Evolutionary conservation across 257 asterid species (phyloP).

Genomic region (Fraxinus quadrangulata): DNA sequence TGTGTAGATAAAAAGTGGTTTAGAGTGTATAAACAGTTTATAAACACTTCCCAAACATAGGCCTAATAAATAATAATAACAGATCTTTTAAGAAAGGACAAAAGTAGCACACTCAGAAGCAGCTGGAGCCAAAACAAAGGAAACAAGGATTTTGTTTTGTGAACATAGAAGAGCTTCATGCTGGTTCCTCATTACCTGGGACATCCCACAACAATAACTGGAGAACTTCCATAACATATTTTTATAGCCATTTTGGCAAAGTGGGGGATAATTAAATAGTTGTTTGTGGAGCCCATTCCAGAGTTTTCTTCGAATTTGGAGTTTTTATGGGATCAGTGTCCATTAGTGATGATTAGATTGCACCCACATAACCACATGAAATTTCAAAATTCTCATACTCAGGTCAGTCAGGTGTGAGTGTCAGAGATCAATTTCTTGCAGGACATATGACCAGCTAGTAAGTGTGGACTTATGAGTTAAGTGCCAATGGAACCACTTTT

Average conservation of each 20-base stretch:
- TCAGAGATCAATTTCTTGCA: neutral
- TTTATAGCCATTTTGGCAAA: neutral
- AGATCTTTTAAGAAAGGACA: neutral
- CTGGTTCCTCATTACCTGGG: neutral
- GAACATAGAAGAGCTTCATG: neutral
- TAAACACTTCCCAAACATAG: neutral
- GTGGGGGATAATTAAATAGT: neutral
- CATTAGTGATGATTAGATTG: neutral
- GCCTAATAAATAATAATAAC: neutral
- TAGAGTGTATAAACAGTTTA: too few species aligned
- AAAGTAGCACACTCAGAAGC: conserved; percentile 3
- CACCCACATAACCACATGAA: neutral
- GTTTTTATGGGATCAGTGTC: neutral
- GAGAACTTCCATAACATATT: neutral
- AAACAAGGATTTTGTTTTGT: neutral
- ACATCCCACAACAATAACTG: neutral
- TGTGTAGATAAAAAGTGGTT: too few species aligned
- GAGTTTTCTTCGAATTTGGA: neutral
- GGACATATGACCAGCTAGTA: neutral
- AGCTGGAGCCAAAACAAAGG: conserved; percentile 15
- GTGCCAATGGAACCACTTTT: neutral
- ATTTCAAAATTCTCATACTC: neutral
- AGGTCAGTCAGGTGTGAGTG: neutral
- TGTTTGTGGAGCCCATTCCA: neutral
- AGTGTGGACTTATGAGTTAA: neutral